phyloP scores from a whole-genome alignment of 768 basidiomycete genomes.

The Rhizopogon salebrosus region DNA sequence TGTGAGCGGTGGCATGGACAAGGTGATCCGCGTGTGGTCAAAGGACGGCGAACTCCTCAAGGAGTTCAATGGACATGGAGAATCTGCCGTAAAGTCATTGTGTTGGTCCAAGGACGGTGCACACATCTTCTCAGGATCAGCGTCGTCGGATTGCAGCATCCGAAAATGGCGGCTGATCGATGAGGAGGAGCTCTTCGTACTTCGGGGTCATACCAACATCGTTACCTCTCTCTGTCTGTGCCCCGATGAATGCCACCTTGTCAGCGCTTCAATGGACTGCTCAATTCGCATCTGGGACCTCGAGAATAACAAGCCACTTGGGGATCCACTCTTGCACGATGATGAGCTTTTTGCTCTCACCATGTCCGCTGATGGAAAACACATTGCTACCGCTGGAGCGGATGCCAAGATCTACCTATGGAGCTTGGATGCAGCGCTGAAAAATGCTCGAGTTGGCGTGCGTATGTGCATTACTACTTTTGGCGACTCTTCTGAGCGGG shows the following conservation, averaged over 20 bases:
- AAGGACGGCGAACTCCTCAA: not conserved
- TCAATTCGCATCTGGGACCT: not conserved
- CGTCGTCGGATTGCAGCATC: not conserved
- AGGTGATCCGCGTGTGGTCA: no score
- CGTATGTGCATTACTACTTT: not conserved
- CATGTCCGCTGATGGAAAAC: slow-evolving; percentile 72
- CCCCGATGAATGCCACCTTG: not conserved
- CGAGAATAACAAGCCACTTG: not conserved
- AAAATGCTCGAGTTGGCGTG: not conserved
- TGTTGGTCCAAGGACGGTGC: not conserved
- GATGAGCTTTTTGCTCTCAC: slow-evolving; percentile 77
- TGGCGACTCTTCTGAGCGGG: not conserved
- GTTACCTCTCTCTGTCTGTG: not conserved
- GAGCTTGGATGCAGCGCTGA: not conserved
- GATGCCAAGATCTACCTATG: not conserved
- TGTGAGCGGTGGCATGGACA: not conserved
- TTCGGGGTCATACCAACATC: not conserved
- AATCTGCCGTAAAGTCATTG: not conserved
- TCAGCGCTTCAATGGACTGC: not conserved
- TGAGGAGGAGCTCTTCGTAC: not conserved
- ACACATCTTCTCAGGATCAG: not conserved
- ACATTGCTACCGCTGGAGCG: slow-evolving; percentile 40
- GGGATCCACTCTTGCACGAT: slow-evolving; percentile 59
- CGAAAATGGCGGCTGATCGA: not conserved
- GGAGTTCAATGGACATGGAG: not conserved